phyloP scores from a whole-genome alignment of 345 rosid species.

The Diplotaxis tenuifolia region DNA sequence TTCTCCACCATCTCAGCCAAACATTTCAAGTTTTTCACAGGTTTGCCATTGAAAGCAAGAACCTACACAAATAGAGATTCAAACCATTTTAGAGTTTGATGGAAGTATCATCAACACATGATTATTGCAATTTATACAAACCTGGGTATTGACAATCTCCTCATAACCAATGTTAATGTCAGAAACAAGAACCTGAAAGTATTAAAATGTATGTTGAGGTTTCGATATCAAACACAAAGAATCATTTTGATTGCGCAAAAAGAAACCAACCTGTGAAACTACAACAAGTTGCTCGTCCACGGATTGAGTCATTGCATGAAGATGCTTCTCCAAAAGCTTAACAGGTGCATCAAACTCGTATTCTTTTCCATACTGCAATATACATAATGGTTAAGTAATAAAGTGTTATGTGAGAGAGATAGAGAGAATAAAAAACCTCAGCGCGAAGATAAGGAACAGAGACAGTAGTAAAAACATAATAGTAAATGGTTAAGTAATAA shows the following conservation, averaged over 20 bases:
- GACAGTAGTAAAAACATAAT: slow-evolving; percentile 68
- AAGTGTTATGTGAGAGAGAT: neutral
- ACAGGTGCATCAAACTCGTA: slow-evolving; percentile 96
- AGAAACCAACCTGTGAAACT: slow-evolving; percentile 69
- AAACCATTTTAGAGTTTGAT: neutral
- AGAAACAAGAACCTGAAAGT: slow-evolving; percentile 79
- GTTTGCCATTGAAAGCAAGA: slow-evolving; percentile 78
- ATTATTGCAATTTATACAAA: slow-evolving; percentile 20
- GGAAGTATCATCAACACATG: neutral
- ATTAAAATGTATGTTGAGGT: neutral
- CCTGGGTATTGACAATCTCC: slow-evolving; percentile 93
- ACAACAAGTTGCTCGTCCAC: slow-evolving; percentile 85
- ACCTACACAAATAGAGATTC: slow-evolving; percentile 50
- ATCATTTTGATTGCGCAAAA: neutral
- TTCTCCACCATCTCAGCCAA: slow-evolving; percentile 83
- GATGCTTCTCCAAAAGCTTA: slow-evolving; percentile 79
- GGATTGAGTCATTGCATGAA: slow-evolving; percentile 84
- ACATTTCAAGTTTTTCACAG: slow-evolving; percentile 76
- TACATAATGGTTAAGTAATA: neutral
- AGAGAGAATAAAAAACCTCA: slow-evolving; percentile 50
- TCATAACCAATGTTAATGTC: slow-evolving; percentile 92
- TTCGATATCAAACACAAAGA: neutral
- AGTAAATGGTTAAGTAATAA: neutral
- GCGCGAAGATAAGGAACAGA: slow-evolving; percentile 90
- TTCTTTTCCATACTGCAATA: slow-evolving; percentile 83